These are phyloP conservation scores for Magnusiomyces paraingens DNA, from an alignment of 1,139 yeast species.

Conservation along the genomic window DNA sequence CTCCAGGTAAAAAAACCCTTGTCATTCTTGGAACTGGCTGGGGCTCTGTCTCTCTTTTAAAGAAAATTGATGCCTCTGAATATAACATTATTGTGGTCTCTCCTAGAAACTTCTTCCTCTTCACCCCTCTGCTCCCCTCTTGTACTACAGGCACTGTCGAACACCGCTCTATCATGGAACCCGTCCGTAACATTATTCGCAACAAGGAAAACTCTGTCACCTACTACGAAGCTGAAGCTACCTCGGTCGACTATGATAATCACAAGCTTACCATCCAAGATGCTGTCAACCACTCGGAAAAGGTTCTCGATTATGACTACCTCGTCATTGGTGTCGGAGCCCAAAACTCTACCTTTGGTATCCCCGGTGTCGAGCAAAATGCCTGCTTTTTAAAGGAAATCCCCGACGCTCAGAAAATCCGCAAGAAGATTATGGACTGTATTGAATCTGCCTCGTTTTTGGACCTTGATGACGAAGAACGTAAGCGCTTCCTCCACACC, in stretches of 20 bases:
- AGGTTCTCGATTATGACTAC: constrained; percentile 53
- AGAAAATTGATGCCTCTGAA: constrained; percentile 75
- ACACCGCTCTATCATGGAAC: constrained; percentile 82
- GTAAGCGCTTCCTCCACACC: constrained; percentile 72
- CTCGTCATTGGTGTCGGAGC: constrained; percentile 90
- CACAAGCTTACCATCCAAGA: constrained; percentile 54
- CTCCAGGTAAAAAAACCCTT: constrained; percentile 71
- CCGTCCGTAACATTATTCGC: constrained; percentile 69
- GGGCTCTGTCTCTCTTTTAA: constrained; percentile 56
- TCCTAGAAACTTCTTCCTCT: constrained; percentile 90
- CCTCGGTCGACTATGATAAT: constrained; percentile 63
- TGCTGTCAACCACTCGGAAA: constrained; percentile 28
- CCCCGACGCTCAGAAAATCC: constrained; percentile 70
- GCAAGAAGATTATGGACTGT: constrained; percentile 70
- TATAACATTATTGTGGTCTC: constrained; percentile 87
- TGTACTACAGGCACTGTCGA: constrained; percentile 93
- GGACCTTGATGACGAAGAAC: constrained; percentile 66
- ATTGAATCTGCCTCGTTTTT: constrained; percentile 78
- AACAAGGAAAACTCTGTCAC: constrained; percentile 71
- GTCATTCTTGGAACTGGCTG: constrained; percentile 92
- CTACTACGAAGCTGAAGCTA: constrained; percentile 89
- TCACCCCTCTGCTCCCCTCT: constrained; percentile 89
- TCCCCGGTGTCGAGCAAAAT: constrained; percentile 86
- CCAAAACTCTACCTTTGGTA: constrained; percentile 85
- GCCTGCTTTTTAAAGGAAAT: constrained; percentile 84